Evolutionary conservation across 441 rosid genomes (phyloP).

Genomic region (Pelargonium cotyledonis): DNA sequence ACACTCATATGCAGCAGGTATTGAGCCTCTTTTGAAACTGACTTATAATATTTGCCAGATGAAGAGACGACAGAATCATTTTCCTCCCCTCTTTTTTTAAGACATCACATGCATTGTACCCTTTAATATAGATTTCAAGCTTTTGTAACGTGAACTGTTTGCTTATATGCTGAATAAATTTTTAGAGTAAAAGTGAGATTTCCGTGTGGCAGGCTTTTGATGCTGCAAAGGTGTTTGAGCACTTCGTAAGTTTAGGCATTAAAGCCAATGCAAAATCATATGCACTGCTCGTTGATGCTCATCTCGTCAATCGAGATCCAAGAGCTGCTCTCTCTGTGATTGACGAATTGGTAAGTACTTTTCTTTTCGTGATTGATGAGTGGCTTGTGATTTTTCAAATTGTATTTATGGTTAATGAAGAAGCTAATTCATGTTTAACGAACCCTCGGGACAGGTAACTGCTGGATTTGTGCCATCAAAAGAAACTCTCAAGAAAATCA

Average conservation of each 20-base stretch:
- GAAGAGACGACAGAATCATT: background rate
- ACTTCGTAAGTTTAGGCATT: slow-evolving; percentile 64
- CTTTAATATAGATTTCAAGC: no score
- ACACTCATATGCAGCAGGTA: background rate
- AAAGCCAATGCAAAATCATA: slow-evolving; percentile 74
- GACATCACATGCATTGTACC: no score
- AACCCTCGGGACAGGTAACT: slow-evolving; percentile 39
- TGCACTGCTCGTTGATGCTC: slow-evolving; percentile 81
- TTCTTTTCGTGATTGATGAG: slow-evolving; percentile 9
- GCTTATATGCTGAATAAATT: background rate
- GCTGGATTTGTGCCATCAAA: slow-evolving; percentile 76
- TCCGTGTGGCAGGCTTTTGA: slow-evolving; percentile 59
- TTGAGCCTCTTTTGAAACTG: background rate
- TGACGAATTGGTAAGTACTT: slow-evolving; percentile 62
- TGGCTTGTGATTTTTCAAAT: slow-evolving; percentile 7
- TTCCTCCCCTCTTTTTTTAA: background rate
- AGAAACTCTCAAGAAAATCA: slow-evolving; percentile 67
- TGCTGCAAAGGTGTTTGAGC: slow-evolving; percentile 79
- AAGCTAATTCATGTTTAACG: slow-evolving; percentile 15
- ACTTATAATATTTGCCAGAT: background rate
- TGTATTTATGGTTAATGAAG: slow-evolving; percentile 5
- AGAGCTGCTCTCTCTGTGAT: slow-evolving; percentile 67
- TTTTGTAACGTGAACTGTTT: no score
- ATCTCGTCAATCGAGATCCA: slow-evolving; percentile 74
- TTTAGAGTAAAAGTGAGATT: slow-evolving; percentile 1